A percentile compares a stretch with the other conserved stretches of the same genome.
These are phyloP conservation scores for Nelumbo lutea DNA, from an alignment of 164 flowering plant genomes.

Conservation along the genomic window DNA sequence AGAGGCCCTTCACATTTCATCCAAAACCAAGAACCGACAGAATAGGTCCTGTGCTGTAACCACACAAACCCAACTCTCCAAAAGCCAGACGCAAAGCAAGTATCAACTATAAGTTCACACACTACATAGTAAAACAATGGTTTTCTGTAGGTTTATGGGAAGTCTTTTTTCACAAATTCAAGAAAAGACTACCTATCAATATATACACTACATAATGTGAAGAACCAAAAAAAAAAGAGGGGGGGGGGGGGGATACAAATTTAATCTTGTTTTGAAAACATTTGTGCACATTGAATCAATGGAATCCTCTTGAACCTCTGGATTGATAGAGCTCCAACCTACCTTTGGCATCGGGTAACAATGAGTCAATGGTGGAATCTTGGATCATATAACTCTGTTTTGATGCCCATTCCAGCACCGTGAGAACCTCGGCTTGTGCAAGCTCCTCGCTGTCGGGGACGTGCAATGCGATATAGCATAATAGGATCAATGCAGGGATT, in stretches of 20 bases:
- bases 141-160: neutral
- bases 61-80: too few species aligned
- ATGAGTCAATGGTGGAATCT: constrained; percentile 27
- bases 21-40: too few species aligned
- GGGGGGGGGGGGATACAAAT: neutral
- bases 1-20: too few species aligned
- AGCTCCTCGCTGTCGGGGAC: constrained; percentile 70
- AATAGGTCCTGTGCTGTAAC: too few species aligned
- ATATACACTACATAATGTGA: constrained; percentile 10
- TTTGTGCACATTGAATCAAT: constrained; percentile 6
- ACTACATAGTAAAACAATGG: neutral
- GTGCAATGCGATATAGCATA: constrained; percentile 55
- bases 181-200: neutral
- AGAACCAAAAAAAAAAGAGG: neutral
- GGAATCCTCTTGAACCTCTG: constrained; percentile 49
- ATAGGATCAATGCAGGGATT: constrained; percentile 38
- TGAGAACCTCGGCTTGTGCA: constrained; percentile 64
- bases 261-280: neutral
- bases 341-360: constrained; percentile 60
- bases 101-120: neutral
- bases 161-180: neutral
- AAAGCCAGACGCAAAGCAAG: too few species aligned
- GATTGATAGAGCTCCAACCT: constrained; percentile 71
- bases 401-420: constrained; percentile 71
- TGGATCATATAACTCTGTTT: constrained; percentile 45